Evolutionary conservation across 805 yeast genomes (phyloP), one percentile per base, ranked within the genome.

Genomic region (Suhomyces xylopsoci): DNA sequence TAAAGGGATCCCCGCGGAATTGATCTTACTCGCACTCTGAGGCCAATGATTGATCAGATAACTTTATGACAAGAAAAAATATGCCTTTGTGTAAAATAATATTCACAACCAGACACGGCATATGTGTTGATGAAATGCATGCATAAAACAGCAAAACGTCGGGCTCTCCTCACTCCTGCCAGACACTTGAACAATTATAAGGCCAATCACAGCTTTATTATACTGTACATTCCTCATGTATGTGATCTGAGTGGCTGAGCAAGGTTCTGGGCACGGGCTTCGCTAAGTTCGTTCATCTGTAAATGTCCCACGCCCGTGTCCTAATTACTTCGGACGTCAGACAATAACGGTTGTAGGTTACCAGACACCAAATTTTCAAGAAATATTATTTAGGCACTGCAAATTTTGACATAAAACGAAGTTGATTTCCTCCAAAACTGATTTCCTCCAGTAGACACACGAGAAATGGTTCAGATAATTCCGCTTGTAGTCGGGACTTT

Each of bases 31-130:
- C 22, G 4, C 24, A 10, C 12, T 17, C 7, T 1, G 9, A 38
- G 38, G 49, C 53, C 53, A 50, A 50, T 46, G 53, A 50, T 50
- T 50, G 43, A 50, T 50, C 53, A 38, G 53, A 50, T 50, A 38
- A 38, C 42, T 9, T 17, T 9, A 8, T 5, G 42, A 38, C 42
- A 38, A 38, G 24, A 17, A 38, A 36, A 38, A 3, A 38, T 38
- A 6, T 38, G 14, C 17, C 3, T 38, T 38, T 38, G 20, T 38
- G 42, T 38, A 10, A 17, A 15, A 6, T 17, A n/a, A n/a, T 7
- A 2, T 17, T 12, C 14, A 38, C 20, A 38, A 19, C 42, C 24
- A 38, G 14, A 38, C 22, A 19, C 42, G 42, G 42, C 42, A 38
- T n/a, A 38, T 14, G n/a, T 36, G 17, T 38, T 19, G 42, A 15